Evolutionary conservation across 2,329 filamentous ascomycete species (phyloP).

Genomic region (Beauveria rudraprayagi): DNA sequence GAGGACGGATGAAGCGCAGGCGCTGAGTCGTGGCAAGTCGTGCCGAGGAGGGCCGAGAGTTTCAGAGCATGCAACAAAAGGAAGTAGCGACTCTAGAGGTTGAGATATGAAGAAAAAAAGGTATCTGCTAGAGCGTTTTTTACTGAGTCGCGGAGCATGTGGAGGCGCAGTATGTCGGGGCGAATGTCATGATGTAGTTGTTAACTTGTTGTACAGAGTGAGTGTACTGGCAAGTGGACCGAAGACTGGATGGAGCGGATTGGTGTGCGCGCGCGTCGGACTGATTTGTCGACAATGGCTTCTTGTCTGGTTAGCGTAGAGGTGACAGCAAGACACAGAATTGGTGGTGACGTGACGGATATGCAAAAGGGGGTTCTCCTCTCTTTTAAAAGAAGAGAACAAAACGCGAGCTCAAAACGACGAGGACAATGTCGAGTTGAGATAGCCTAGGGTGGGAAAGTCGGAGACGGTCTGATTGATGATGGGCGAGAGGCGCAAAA

Average conservation of each 20-base stretch:
- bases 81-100: not conserved
- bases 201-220: not conserved
- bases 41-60: not conserved
- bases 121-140: not conserved
- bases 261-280: not conserved
- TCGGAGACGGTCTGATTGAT: too few species aligned
- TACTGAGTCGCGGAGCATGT: not conserved
- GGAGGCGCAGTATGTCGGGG: not conserved
- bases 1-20: too few species aligned
- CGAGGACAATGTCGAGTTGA: too few species aligned
- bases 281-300: not conserved
- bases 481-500: not conserved
- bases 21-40: not conserved
- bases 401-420: too few species aligned
- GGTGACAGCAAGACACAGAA: too few species aligned
- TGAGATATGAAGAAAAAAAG: not conserved
- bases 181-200: constrained; percentile 8
- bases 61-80: not conserved
- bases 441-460: too few species aligned
- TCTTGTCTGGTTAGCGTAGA: not conserved
- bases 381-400: too few species aligned
- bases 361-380: too few species aligned
- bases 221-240: not conserved
- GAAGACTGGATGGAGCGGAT: not conserved
- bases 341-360: too few species aligned